A percentile compares a stretch with the other conserved stretches of the same genome.
Conservation (phyloP, 1,284 basidiomycete genomes). For the Ustilago loliicola region DNA sequence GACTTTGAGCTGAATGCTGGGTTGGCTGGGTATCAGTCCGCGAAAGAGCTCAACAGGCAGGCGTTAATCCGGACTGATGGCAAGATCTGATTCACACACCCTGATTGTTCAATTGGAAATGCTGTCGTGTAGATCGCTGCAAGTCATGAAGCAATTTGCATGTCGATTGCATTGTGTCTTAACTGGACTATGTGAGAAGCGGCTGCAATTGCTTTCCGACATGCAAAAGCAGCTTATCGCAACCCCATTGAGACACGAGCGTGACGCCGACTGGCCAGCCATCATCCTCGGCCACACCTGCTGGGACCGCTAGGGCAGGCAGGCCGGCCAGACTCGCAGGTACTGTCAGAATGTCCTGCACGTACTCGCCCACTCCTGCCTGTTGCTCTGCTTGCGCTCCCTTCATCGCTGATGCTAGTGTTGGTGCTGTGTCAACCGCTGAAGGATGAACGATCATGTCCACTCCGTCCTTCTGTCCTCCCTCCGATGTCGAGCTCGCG, state of each 20-base stretch:
- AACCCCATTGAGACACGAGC: conserved; percentile 90
- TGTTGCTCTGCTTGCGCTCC: not conserved
- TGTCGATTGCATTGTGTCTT: not conserved
- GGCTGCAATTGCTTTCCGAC: conserved; percentile 75
- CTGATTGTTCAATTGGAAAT: not conserved
- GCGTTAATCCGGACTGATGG: conserved; percentile 40
- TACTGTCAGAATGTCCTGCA: conserved; percentile 92
- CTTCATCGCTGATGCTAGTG: conserved; percentile 3
- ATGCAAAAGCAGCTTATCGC: conserved; percentile 77
- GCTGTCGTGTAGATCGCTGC: not conserved
- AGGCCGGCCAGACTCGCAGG: conserved; percentile 90
- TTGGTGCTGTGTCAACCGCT: conserved; percentile 43
- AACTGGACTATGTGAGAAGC: conserved; percentile 4
- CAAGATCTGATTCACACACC: conserved; percentile 11
- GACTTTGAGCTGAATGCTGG: conserved; percentile 58
- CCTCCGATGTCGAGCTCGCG: not conserved
- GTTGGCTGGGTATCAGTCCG: conserved; percentile 40
- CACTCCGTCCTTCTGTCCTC: conserved; percentile 73
- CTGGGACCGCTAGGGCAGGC: conserved; percentile 84
- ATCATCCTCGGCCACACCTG: conserved; percentile 64
- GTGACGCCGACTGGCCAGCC: conserved; percentile 87
- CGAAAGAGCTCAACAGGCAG: conserved; percentile 22
- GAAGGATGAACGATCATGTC: conserved; percentile 84
- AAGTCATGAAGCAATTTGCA: not conserved
- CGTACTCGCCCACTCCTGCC: conserved; percentile 74